These are phyloP conservation scores for Daedalea quercina DNA, from an alignment of 768 basidiomycete species.

Conservation along the genomic window DNA sequence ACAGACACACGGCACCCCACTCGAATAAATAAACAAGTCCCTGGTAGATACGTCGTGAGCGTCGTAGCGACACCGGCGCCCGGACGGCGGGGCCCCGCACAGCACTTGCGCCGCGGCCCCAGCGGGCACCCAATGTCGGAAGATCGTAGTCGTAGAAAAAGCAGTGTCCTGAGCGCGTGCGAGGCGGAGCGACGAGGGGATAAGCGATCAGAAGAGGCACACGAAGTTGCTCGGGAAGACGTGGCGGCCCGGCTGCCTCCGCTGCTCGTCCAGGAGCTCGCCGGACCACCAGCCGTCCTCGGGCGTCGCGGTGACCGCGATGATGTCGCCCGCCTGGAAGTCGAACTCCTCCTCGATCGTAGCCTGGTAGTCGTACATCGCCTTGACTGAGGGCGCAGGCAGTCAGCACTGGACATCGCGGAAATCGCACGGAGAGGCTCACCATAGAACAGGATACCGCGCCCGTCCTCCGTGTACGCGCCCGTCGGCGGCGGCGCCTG, in stretches of 20 bases:
- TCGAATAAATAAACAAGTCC: no score
- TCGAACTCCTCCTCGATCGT: constrained; percentile 92
- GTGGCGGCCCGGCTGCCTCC: constrained; percentile 64
- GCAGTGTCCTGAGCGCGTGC: not conserved
- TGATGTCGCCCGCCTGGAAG: constrained; percentile 92
- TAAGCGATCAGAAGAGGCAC: constrained; percentile 50
- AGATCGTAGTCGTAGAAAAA: not conserved
- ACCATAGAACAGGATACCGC: constrained; percentile 86
- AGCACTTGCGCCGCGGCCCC: no score
- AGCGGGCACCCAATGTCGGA: no score
- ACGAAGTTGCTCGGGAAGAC: constrained; percentile 91
- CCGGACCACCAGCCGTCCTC: constrained; percentile 99
- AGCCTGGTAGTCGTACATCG: constrained; percentile 80
- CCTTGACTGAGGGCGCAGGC: constrained; percentile 61
- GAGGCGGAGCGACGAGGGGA: not conserved
- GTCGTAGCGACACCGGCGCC: no score
- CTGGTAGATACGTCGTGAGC: no score
- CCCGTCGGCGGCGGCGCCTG: constrained; percentile 45
- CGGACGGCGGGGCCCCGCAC: no score
- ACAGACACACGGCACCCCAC: no score
- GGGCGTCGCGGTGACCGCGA: constrained; percentile 89
- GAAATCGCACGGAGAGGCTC: constrained; percentile 20
- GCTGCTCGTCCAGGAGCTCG: constrained; percentile 68
- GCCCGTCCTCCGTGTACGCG: constrained; percentile 77
- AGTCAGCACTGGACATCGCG: not conserved